Conservation (phyloP, 768 basidiomycete species). For the Russula brevipes region DNA sequence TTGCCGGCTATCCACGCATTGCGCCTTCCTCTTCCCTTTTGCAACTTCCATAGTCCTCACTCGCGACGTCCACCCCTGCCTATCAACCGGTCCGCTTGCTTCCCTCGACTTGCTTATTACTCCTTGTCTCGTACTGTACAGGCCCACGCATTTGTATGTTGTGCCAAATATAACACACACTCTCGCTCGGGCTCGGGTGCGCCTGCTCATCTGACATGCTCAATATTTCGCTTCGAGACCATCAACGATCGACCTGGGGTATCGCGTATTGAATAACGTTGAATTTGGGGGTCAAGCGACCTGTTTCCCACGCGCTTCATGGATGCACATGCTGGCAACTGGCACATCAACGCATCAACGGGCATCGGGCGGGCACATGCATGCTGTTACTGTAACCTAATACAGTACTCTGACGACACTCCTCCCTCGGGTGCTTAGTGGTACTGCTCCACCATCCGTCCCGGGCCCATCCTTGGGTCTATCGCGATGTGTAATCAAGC, state of each 20-base stretch:
- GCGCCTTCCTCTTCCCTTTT: neutral
- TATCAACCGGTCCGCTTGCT: neutral
- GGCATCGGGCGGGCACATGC: no score
- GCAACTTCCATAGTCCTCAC: neutral
- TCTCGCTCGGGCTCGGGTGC: neutral
- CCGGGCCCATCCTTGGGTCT: no score
- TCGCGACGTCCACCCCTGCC: neutral
- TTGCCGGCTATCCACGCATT: neutral
- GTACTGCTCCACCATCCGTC: no score
- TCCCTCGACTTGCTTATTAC: neutral
- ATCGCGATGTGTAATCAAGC: no score
- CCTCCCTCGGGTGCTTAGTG: no score
- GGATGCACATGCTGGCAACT: no score
- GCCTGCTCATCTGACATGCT: neutral
- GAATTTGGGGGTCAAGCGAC: no score
- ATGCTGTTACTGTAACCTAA: no score
- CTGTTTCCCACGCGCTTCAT: no score
- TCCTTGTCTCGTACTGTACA: conserved; percentile 11
- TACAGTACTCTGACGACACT: no score
- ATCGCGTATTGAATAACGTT: no score
- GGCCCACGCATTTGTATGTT: conserved; percentile 19
- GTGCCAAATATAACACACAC: conserved; percentile 8
- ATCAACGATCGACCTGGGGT: neutral
- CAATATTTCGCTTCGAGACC: neutral
- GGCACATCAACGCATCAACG: no score